Evolutionary conservation across 2,329 filamentous ascomycete genomes (phyloP).

Genomic region (Aspergillus unguis): DNA sequence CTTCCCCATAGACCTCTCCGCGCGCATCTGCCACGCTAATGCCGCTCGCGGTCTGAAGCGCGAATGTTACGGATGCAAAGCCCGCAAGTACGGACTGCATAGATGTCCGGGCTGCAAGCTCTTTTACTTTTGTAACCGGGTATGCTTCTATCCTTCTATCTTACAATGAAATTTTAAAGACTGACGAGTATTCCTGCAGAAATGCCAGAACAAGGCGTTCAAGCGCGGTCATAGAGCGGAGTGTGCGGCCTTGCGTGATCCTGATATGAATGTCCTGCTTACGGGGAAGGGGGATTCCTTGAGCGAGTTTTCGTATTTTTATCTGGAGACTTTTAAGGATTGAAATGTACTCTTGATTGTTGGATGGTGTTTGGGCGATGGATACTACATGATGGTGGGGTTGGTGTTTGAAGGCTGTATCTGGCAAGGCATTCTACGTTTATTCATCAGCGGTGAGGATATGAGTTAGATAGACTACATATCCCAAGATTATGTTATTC

Average conservation of each 20-base stretch:
- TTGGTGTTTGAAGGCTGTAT: not conserved
- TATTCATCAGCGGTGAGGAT: no score
- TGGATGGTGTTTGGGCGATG: not conserved
- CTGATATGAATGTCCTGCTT: not conserved
- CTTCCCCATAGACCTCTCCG: not conserved
- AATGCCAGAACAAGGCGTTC: not conserved
- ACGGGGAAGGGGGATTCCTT: not conserved
- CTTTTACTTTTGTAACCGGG: not conserved
- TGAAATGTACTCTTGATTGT: no score
- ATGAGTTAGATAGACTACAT: no score
- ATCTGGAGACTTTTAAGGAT: not conserved
- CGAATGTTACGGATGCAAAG: not conserved
- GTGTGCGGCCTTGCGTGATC: not conserved
- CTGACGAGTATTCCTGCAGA: not conserved
- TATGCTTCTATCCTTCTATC: not conserved
- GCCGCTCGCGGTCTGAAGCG: not conserved
- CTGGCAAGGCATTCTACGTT: no score
- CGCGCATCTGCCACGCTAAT: not conserved
- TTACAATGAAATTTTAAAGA: not conserved
- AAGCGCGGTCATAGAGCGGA: not conserved
- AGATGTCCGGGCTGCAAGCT: not conserved
- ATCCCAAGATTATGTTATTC: no score
- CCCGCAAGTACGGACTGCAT: not conserved
- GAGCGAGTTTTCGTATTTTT: not conserved
- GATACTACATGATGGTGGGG: not conserved